Evolutionary conservation across 345 rosid species (phyloP).

Genomic region (Arabis hirsuta): DNA sequence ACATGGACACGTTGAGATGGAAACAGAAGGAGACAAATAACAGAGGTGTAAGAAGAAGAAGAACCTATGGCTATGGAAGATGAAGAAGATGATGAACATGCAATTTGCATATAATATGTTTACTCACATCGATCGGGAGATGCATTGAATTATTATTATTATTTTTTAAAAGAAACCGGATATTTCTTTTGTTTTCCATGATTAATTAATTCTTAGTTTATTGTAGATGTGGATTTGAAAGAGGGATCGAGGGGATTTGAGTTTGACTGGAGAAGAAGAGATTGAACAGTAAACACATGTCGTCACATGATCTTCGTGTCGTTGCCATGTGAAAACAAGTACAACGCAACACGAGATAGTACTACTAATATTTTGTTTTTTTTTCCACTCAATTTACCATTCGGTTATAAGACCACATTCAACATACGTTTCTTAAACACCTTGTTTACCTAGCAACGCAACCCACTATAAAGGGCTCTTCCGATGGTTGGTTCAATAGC

Average conservation of each 20-base stretch:
- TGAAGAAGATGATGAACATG: constrained; percentile 40
- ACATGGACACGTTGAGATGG: constrained; percentile 45
- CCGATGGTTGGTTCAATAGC: too few relatives aligned
- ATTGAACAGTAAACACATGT: constrained; percentile 39
- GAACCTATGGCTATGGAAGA: constrained; percentile 31
- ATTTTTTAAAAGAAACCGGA: too few relatives aligned
- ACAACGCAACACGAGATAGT: constrained; percentile 35
- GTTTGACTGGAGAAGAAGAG: constrained; percentile 35
- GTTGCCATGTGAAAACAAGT: constrained; percentile 41
- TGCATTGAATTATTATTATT: constrained; percentile 13
- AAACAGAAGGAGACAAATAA: constrained; percentile 41
- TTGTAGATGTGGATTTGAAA: constrained; percentile 32
- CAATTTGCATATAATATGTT: constrained; percentile 7
- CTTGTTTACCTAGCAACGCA: too few relatives aligned
- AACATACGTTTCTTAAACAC: too few relatives aligned
- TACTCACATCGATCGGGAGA: constrained; percentile 23
- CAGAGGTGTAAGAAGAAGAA: constrained; percentile 42
- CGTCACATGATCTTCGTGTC: constrained; percentile 42
- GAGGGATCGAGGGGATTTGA: constrained; percentile 29
- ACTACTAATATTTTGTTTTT: background rate
- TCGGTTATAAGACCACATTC: too few relatives aligned
- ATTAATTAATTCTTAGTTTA: constrained; percentile 14
- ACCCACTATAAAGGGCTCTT: too few relatives aligned
- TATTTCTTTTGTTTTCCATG: constrained; percentile 10
- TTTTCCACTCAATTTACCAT: background rate